These are phyloP conservation scores for Rosa lucieae DNA, from an alignment of 306 rosid species.

Conservation along the genomic window DNA sequence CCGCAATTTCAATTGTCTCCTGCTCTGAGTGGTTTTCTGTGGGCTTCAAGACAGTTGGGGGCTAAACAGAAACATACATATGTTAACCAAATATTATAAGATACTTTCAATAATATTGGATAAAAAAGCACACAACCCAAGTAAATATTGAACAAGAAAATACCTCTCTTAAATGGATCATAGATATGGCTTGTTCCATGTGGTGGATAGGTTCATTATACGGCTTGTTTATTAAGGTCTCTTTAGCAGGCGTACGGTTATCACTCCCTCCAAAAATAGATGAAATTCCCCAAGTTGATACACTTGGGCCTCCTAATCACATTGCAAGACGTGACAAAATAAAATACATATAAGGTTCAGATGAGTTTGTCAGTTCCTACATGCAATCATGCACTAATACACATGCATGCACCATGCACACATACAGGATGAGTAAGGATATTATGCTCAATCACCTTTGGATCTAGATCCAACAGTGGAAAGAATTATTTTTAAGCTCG, in stretches of 20 bases:
- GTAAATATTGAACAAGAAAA: slow-evolving; percentile 5
- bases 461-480: no score
- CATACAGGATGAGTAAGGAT: neutral
- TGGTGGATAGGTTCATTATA: slow-evolving; percentile 57
- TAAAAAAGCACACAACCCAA: slow-evolving; percentile 19
- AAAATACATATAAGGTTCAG: slow-evolving; percentile 10
- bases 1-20: slow-evolving; percentile 72
- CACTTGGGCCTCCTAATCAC: slow-evolving; percentile 55
- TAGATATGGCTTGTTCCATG: slow-evolving; percentile 64
- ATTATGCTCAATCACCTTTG: no score
- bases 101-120: neutral
- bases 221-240: slow-evolving; percentile 44
- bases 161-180: slow-evolving; percentile 95
- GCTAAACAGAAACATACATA: slow-evolving; percentile 46
- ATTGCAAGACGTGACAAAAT: slow-evolving; percentile 17
- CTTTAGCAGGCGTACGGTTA: slow-evolving; percentile 57
- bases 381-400: neutral
- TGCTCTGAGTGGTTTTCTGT: slow-evolving; percentile 80
- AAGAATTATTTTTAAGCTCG: neutral
- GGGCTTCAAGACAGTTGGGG: slow-evolving; percentile 89
- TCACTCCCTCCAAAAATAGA: slow-evolving; percentile 89
- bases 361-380: neutral
- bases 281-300: slow-evolving; percentile 88
- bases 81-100: slow-evolving; percentile 20
- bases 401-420: neutral